These are phyloP conservation scores for Globisporangium paroecandrum DNA, from an alignment of 352 stramenopile genomes.

Conservation along the genomic window DNA sequence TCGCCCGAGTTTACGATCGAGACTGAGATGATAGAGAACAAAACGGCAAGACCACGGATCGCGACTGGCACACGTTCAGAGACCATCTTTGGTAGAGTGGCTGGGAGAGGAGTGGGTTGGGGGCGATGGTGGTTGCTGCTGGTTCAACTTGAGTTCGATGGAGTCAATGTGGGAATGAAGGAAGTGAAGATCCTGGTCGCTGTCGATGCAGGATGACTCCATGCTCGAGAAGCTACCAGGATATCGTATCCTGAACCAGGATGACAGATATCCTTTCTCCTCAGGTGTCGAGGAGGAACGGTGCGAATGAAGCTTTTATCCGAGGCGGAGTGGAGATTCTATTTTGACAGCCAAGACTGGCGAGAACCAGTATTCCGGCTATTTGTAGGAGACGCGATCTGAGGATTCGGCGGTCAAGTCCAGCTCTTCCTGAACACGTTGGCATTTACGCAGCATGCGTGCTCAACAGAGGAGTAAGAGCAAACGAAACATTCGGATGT, in stretches of 20 bases:
- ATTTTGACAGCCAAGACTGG: background rate
- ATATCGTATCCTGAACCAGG: background rate
- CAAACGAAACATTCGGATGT: background rate
- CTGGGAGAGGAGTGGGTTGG: background rate
- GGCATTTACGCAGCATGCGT: background rate
- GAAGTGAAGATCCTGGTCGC: background rate
- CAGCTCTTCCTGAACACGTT: background rate
- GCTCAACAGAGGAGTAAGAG: background rate
- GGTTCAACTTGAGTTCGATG: background rate
- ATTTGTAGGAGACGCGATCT: background rate
- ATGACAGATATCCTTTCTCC: background rate
- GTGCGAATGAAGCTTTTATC: background rate
- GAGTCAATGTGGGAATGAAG: conserved; percentile 1
- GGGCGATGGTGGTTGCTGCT: background rate
- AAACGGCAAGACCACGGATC: conserved; percentile 37
- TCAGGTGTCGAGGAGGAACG: background rate
- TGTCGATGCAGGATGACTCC: background rate
- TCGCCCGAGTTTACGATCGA: conserved; percentile 33
- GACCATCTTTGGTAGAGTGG: conserved; percentile 15
- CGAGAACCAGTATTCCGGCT: conserved; percentile 1
- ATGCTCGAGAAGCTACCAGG: background rate
- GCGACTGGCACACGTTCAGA: conserved; percentile 35
- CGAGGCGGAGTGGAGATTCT: background rate
- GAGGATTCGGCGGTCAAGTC: background rate
- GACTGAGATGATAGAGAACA: conserved; percentile 40